Conservation (phyloP, 2,329 filamentous ascomycete species). For the Rutstroemia sydowiana region DNA sequence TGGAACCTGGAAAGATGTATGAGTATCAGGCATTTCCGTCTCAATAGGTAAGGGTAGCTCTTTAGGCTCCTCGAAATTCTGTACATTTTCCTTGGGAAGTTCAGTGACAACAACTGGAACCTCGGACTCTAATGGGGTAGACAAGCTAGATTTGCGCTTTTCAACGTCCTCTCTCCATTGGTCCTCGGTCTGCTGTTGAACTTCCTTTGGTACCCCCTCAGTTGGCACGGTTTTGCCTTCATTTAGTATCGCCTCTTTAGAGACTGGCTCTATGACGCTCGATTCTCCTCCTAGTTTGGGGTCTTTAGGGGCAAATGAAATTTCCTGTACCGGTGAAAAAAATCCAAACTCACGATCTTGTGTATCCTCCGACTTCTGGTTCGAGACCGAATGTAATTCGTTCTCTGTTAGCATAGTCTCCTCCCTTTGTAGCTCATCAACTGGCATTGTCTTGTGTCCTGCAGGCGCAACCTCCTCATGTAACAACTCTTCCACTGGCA, state of each 20-base stretch:
- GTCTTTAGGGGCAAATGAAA: constrained; percentile 1
- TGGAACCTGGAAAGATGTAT: constrained; percentile 11
- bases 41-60: constrained; percentile 6
- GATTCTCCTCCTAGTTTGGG: constrained; percentile 6
- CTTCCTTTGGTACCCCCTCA: constrained; percentile 7
- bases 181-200: constrained; percentile 8
- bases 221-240: constrained; percentile 1
- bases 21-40: constrained; percentile 9
- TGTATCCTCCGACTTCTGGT: constrained; percentile 18
- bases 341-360: constrained; percentile 17
- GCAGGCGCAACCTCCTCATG: not conserved
- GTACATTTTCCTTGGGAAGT: constrained; percentile 1
- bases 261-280: constrained; percentile 4
- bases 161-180: constrained; percentile 18
- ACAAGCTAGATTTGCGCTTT: constrained; percentile 14
- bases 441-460: not conserved
- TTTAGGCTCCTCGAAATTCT: constrained; percentile 3
- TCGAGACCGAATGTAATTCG: constrained; percentile 12
- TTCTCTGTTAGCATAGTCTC: constrained; percentile 11
- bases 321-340: constrained; percentile 14
- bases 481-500: not conserved
- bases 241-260: constrained; percentile 6
- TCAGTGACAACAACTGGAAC: constrained; percentile 9
- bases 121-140: constrained; percentile 11
- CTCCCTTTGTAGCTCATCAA: constrained; percentile 5